Conservation (phyloP, 202 grass and related monocot species). For the Brachypodium distachyon region DNA sequence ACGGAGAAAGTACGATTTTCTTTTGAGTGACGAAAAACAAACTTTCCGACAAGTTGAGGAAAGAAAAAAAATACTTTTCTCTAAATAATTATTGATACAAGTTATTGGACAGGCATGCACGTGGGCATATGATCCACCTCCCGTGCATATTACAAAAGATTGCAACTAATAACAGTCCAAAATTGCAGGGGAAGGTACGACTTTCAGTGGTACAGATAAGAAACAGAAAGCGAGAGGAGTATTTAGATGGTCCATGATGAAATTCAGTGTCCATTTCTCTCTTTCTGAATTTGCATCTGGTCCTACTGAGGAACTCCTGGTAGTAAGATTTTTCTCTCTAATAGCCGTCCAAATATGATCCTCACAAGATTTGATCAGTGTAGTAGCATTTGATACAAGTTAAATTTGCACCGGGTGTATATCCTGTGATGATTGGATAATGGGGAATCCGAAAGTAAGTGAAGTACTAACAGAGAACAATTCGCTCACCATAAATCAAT, state of each 20-base stretch:
- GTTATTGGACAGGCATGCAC: constrained; percentile 22
- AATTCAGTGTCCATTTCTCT: too few relatives aligned
- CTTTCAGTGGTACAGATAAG: constrained; percentile 40
- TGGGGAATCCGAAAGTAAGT: background rate
- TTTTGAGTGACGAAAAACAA: too few relatives aligned
- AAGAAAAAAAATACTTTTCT: too few relatives aligned
- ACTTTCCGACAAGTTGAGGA: too few relatives aligned
- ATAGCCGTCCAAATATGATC: too few relatives aligned
- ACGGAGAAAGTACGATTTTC: too few relatives aligned
- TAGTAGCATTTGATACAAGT: background rate
- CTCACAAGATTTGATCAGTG: too few relatives aligned
- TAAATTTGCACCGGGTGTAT: background rate
- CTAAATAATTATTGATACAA: background rate
- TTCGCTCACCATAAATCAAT: background rate
- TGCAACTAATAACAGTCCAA: constrained; percentile 12
- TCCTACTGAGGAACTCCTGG: background rate
- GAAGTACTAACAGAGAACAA: background rate
- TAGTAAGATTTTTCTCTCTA: background rate
- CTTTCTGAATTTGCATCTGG: too few relatives aligned
- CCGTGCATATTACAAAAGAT: constrained; percentile 19
- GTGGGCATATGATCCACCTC: constrained; percentile 5
- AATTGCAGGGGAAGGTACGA: constrained; percentile 4
- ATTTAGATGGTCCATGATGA: constrained; percentile 45
- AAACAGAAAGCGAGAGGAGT: constrained; percentile 15
- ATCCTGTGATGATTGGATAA: background rate